phyloP scores from a whole-genome alignment of 106 monocot genomes.

The Apostasia shenzhenica region DNA sequence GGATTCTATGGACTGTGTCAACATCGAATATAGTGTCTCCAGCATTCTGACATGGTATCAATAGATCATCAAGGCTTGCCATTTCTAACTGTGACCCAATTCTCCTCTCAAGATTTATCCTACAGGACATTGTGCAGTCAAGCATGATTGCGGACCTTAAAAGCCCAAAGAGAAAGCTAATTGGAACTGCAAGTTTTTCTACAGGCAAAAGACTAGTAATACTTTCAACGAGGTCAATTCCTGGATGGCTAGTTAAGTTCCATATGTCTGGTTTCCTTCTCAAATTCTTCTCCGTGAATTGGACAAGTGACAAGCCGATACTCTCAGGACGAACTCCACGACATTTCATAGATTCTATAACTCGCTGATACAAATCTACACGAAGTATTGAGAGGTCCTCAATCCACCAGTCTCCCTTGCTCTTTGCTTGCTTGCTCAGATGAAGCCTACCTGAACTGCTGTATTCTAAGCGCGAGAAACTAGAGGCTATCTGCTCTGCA shows the following conservation, averaged over 20 bases:
- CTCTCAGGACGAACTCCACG: conserved; percentile 40
- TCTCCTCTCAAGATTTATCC: conserved; percentile 39
- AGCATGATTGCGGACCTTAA: conserved; percentile 30
- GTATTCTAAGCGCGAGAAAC: conserved; percentile 64
- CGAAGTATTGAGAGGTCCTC: conserved; percentile 44
- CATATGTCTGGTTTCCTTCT: conserved; percentile 12
- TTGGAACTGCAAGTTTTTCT: conserved; percentile 31
- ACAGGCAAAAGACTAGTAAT: conserved; percentile 35
- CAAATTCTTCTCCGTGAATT: conserved; percentile 34
- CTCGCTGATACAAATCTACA: conserved; percentile 38
- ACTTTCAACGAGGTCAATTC: conserved; percentile 19
- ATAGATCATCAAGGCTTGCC: conserved; percentile 50
- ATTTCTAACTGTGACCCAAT: conserved; percentile 41
- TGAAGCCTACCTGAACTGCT: conserved; percentile 58
- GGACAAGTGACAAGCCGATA: conserved; percentile 32
- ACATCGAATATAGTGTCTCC: conserved; percentile 48
- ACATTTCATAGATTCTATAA: conserved; percentile 43
- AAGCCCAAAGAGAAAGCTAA: conserved; percentile 46
- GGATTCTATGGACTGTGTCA: conserved; percentile 39
- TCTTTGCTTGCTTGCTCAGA: conserved; percentile 33
- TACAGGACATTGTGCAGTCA: conserved; percentile 28
- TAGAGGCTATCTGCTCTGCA: conserved; percentile 58
- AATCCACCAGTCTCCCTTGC: conserved; percentile 43
- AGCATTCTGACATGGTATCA: conserved; percentile 25
- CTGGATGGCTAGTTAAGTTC: not conserved